Evolutionary conservation across 83 land plant species (phyloP), one percentile per base, ranked within the genome.

Genomic region (Picea engelmannii): DNA sequence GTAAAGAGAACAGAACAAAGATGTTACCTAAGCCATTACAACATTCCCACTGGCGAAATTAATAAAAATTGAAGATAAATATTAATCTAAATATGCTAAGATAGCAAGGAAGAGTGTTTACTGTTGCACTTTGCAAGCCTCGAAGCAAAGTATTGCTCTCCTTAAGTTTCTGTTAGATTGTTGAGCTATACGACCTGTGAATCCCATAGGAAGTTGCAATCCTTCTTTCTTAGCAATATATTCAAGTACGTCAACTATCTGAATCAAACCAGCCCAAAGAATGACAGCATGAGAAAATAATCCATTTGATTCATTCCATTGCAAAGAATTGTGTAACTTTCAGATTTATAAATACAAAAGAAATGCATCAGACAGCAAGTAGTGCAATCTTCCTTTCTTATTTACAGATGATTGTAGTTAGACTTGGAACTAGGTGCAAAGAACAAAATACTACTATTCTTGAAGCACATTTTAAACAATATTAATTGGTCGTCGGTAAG

Each of bases 71-170:
- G 9, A 27, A n/a, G 16, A 78, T 25, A 60, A 25, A 9, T 47
- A 24, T 27, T 74, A 44, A 73, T 16, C n/a, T 55, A 44, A 42
- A 74, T 5, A 49, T 47, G 59, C 12, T 74, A 10, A 47, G 59
- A 24, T 10, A 47, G 5, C 40, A 68, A 25, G 35, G 59, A 74
- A 40, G 42, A 69, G 73, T 9, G 76, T 82, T 80, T 83, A 97
- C 99, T 97, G 99, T 84, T 97, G 95, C 40, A 94, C 99, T 84
- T 91, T 94, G 85, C 99, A 97, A 61, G 99, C 93, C 87, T 97
- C 99, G 79, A 97, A 89, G 67, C 87, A 90, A 64, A 97, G 83
- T 60, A 97, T 90, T 65, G 99, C 98, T 71, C 97, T 92, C 81
- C 99, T 89, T 63, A 97, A 81, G 81, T 89, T 97, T 67, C 99